Conservation (phyloP, 2,329 filamentous ascomycete species). For the Gnomoniopsis sp. region DNA sequence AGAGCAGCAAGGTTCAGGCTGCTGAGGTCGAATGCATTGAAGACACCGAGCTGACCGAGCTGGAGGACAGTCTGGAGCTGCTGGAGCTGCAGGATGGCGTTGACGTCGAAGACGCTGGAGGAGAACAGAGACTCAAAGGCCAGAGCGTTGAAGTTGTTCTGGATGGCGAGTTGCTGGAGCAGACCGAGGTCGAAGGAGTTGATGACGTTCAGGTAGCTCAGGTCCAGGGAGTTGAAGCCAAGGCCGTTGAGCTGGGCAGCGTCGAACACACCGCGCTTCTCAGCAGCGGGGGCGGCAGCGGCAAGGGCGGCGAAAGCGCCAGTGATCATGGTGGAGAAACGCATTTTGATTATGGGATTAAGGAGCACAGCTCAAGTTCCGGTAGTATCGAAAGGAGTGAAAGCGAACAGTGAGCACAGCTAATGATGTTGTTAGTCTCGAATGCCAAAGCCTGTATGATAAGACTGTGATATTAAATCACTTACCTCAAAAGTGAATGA, state of each 20-base stretch:
- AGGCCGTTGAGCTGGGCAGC: constrained; percentile 38
- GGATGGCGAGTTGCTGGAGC: constrained; percentile 37
- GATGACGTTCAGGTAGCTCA: constrained; percentile 44
- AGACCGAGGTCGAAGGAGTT: constrained; percentile 43
- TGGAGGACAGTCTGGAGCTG: constrained; percentile 37
- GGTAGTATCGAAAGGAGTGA: constrained; percentile 35
- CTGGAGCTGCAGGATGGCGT: constrained; percentile 37
- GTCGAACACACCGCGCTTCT: constrained; percentile 36
- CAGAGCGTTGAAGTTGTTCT: constrained; percentile 44
- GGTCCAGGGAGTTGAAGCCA: constrained; percentile 37
- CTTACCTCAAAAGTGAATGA: constrained; percentile 46
- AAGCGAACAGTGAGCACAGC: constrained; percentile 48
- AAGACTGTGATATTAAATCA: background rate
- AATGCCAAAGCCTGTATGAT: background rate
- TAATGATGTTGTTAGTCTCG: constrained; percentile 26
- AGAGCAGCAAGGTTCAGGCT: constrained; percentile 24
- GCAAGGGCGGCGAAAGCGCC: constrained; percentile 42
- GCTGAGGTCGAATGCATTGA: constrained; percentile 27
- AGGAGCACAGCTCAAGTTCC: constrained; percentile 46
- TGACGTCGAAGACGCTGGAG: constrained; percentile 37
- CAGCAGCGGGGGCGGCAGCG: constrained; percentile 39
- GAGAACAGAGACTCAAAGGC: constrained; percentile 40
- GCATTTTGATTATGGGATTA: constrained; percentile 41
- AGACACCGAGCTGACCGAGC: constrained; percentile 28
- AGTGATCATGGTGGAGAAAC: constrained; percentile 43